Base-by-base conservation (phyloP, 2,329 filamentous ascomycete genomes). In the Talaromyces sp. region DNA sequence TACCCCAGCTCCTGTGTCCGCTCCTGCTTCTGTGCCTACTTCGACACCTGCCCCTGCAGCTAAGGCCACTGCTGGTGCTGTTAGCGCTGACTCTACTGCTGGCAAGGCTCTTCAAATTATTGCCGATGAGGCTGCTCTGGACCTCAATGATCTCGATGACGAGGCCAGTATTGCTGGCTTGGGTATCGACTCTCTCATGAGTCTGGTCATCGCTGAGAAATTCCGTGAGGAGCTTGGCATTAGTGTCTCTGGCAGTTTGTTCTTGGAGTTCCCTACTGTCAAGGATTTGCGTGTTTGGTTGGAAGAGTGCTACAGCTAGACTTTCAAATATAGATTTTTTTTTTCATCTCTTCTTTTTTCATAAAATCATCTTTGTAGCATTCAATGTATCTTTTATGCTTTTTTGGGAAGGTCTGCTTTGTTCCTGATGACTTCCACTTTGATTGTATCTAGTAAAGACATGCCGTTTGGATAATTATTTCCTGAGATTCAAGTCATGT, bases 171-270 rank as follows among this genome's bases (percentile, higher is more conserved):
- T 73, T 60, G 66, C 65, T 4, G 63, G 68, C 19, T 31, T 77
- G 9, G 76, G 75, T 3, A 64, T 78, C 54, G 76, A 78, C 66
- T 74, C 70, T 35, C 68, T 78, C 9, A 69, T 78, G 68, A 70
- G 68, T 16, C 63, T 78, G 9, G 72, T 73, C 3, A 70, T 47
- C 13, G 60, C 69, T 1, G 68, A 69, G 27, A 73, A 72, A 47
- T 70, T 77, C 39, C 58, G 72, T 9, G 66, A 69, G 16, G 33
- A 60, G 57, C 69, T 79, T 24, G 70, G 68, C 3, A 62, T 78
- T 1, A 69, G 73, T 27, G 67, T 76, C 19, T 45, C 33, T 19
- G 24, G 33, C 35, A 37, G 31, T 35, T 37, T 45, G 24, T 60
- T 60, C 60, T 58, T 16, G 65, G 35, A 60, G n/a, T 60, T 35